Evolutionary conservation across 352 stramenopile species (phyloP).

Genomic region (Thalassiosira mediterranea): DNA sequence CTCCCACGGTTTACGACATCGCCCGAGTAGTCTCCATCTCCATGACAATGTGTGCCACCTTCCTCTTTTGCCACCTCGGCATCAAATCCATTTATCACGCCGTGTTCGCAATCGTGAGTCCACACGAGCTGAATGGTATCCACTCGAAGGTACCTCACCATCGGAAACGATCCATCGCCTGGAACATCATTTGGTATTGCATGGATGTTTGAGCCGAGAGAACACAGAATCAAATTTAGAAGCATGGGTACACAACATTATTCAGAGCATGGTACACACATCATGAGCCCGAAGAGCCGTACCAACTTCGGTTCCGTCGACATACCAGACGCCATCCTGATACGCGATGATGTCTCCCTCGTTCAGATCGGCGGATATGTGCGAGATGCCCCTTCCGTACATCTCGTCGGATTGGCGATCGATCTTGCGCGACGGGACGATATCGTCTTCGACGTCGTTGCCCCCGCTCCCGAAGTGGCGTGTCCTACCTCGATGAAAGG

Average conservation of each 20-base stretch:
- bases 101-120: conserved; percentile 82
- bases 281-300: too few relatives aligned
- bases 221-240: too few relatives aligned
- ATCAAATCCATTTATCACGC: conserved; percentile 61
- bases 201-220: too few relatives aligned
- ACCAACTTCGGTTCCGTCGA: conserved; percentile 74
- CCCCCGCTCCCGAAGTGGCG: too few relatives aligned
- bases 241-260: too few relatives aligned
- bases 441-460: too few relatives aligned
- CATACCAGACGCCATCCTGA: conserved; percentile 68
- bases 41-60: conserved; percentile 4
- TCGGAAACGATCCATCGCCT: conserved; percentile 41
- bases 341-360: conserved; percentile 69
- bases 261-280: too few relatives aligned
- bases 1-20: conserved; percentile 24
- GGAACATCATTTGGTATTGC: too few relatives aligned
- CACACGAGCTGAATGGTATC: conserved; percentile 75
- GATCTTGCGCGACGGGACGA: too few relatives aligned
- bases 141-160: conserved; percentile 38
- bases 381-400: conserved; percentile 63
- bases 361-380: conserved; percentile 63
- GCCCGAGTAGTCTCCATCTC: not conserved
- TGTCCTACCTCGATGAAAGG: too few relatives aligned
- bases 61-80: conserved; percentile 1
- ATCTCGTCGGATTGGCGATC: conserved; percentile 59